A percentile compares a stretch with the other conserved stretches of the same genome.
Evolutionary conservation across 106 monocot genomes (phyloP).

Genomic region (Amphibolis antarctica): DNA sequence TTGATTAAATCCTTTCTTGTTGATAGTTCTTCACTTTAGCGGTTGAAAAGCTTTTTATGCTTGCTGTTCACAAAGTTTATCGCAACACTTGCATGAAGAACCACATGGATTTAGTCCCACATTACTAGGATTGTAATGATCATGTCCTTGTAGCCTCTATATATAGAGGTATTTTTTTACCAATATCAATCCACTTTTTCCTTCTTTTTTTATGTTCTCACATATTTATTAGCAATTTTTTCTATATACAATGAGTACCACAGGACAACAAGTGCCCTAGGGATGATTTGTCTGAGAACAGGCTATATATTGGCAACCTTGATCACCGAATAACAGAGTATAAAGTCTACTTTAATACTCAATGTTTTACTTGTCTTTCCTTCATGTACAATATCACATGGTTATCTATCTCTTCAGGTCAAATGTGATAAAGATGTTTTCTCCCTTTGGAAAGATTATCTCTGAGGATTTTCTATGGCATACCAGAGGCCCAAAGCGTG

Average conservation of each 20-base stretch:
- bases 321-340: constrained; percentile 91
- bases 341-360: constrained; percentile 3
- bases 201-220: too few relatives aligned
- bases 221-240: too few relatives aligned
- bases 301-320: constrained; percentile 82
- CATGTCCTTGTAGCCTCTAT: too few relatives aligned
- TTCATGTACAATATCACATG: not conserved
- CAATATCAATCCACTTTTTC: too few relatives aligned
- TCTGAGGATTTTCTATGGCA: constrained; percentile 91
- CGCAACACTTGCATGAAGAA: too few relatives aligned
- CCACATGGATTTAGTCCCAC: too few relatives aligned
- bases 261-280: constrained; percentile 22
- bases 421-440: constrained; percentile 76
- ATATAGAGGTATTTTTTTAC: too few relatives aligned
- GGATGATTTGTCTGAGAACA: constrained; percentile 46
- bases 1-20: too few relatives aligned
- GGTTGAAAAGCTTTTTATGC: too few relatives aligned
- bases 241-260: not conserved
- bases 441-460: constrained; percentile 74
- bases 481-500: constrained; percentile 78
- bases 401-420: constrained; percentile 30
- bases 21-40: too few relatives aligned
- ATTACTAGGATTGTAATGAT: too few relatives aligned
- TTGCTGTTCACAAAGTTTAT: too few relatives aligned
- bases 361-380: not conserved